Base-by-base conservation (phyloP, 768 basidiomycete species). In the Sarcodon sp. region DNA sequence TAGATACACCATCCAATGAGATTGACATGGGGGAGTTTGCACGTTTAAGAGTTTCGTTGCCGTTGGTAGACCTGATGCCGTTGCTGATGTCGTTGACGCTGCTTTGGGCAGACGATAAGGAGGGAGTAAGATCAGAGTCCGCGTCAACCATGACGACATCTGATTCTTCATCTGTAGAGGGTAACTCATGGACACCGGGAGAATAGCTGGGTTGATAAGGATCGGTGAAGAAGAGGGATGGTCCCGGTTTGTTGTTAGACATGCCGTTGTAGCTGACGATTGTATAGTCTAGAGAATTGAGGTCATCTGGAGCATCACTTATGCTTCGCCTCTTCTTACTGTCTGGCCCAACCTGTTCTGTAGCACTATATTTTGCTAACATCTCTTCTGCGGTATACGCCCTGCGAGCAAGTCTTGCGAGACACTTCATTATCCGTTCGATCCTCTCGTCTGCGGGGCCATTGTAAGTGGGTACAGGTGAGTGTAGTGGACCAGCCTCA, bases 381-480 rank as follows among this genome's bases (percentile, higher is more conserved):
- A 62, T 55, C 7, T 72, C 70, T 53, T 80, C 80, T 11, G 80
- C 79, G 31, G 66, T 64, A 57, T 71, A 69, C 72, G 79, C 75
- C 54, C 79, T 66, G 35, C 68, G 64, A 2, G 73, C 73, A 45
- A 81, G 64, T 32, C 65, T 67, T 27, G 65, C 62, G 53, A 81
- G 66, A 11, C 72, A 72, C 48, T 72, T 70, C 33, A 75, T 61
- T 55, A 81, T 76, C 52, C 68, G 66, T 47, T 79, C 75, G 16
- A 75, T 79, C 55, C 78, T 73, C 73, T 71, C 75, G 61, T 77
- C 71, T 46, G 64, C 50, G 5, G 75, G 75, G 1, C 79, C 80
- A 57, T 72, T 64, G 59, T 77, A 79, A 45, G 66, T 66, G 33
- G 77, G 77, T 51, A 67, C 61, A 36, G 77, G 73, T n/a, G 69